These are phyloP conservation scores for Leavenworthia alabamica DNA, from an alignment of 345 rosid genomes.

Conservation along the genomic window DNA sequence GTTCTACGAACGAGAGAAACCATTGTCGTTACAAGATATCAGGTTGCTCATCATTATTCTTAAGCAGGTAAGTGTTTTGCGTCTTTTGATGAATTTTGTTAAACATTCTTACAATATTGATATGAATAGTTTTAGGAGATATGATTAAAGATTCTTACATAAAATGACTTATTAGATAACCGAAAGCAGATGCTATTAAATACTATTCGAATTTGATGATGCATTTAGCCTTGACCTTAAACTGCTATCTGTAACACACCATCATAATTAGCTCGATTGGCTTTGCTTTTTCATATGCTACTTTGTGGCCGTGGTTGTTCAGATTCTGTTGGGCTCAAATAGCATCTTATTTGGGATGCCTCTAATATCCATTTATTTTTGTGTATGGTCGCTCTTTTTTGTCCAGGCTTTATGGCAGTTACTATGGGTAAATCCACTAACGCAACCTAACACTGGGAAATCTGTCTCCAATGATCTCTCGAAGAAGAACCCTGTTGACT, in stretches of 20 bases:
- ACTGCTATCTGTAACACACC: background rate
- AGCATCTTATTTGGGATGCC: background rate
- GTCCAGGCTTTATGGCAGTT: conserved; percentile 94
- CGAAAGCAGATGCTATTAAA: too few relatives aligned
- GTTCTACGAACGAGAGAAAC: conserved; percentile 93
- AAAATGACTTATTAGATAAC: too few relatives aligned
- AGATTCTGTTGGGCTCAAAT: background rate
- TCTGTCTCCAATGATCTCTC: conserved; percentile 30
- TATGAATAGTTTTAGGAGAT: conserved; percentile 10
- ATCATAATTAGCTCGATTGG: background rate
- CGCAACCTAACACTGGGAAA: conserved; percentile 45
- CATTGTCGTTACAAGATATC: conserved; percentile 71
- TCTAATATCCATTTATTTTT: background rate
- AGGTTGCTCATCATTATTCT: conserved; percentile 65
- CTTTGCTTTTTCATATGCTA: background rate
- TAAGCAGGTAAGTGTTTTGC: conserved; percentile 56
- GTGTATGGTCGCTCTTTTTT: background rate
- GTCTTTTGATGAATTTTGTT: background rate
- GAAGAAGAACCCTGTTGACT: conserved; percentile 53
- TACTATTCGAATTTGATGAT: background rate
- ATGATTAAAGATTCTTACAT: conserved; percentile 4
- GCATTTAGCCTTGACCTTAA: background rate
- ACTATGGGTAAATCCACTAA: conserved; percentile 69
- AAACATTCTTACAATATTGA: conserved; percentile 6
- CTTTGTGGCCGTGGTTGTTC: conserved; percentile 8